Percentiles rank a stretch among this genome's conserved stretches.
phyloP scores from a whole-genome alignment of 2,329 filamentous ascomycete species.

The Penicillium sp. region DNA sequence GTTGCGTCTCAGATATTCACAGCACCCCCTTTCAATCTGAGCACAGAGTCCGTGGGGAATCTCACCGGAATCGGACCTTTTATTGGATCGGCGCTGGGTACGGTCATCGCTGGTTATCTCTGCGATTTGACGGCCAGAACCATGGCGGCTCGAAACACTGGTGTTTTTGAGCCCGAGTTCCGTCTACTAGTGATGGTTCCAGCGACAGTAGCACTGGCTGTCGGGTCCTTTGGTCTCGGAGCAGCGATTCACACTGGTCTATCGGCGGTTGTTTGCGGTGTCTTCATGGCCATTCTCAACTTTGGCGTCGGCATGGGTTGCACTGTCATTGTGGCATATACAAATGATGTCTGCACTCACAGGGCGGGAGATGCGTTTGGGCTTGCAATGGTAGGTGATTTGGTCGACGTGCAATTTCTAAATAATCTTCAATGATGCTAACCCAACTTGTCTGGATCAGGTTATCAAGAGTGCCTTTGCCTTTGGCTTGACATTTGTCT shows the following conservation, averaged over 20 bases:
- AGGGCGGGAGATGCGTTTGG: neutral
- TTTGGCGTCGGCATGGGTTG: neutral
- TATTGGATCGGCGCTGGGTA: neutral
- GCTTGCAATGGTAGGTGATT: neutral
- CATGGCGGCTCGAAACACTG: neutral
- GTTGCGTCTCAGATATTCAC: constrained; percentile 3
- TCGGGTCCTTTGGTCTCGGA: neutral
- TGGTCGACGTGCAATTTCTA: too few species aligned
- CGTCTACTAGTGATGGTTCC: neutral
- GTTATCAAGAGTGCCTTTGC: neutral
- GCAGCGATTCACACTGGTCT: neutral
- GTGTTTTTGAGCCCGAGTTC: neutral
- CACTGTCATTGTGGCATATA: neutral
- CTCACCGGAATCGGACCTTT: constrained; percentile 12
- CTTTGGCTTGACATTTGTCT: neutral
- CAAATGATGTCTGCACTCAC: neutral
- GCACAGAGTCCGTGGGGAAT: neutral
- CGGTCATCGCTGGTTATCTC: neutral
- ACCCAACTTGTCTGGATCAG: neutral
- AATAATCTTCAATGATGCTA: too few species aligned
- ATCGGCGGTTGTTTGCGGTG: neutral
- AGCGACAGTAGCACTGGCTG: neutral
- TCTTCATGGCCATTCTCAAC: neutral
- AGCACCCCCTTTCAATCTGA: neutral
- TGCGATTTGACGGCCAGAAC: neutral